Conservation (phyloP, 73 alveolate species). For the Uronychia binucleata region DNA sequence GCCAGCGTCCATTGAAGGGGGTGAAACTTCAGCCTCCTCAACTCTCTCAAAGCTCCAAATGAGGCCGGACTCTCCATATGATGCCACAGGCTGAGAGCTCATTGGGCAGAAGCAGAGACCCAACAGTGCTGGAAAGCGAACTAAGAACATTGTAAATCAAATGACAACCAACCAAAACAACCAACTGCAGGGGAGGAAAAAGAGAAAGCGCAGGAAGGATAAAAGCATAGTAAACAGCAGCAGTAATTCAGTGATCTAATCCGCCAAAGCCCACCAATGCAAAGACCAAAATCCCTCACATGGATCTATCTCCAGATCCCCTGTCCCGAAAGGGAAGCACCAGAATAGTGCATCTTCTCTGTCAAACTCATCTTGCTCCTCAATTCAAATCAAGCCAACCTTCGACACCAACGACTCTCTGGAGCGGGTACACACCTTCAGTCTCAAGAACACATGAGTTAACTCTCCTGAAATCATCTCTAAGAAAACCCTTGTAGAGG, state of each 20-base stretch:
- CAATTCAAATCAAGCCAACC: not conserved
- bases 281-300: not conserved
- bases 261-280: not conserved
- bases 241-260: not conserved
- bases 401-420: slow-evolving; percentile 22
- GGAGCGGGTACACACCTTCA: slow-evolving; percentile 62
- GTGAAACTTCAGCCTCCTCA: not conserved
- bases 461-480: not conserved
- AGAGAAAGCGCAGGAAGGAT: not conserved
- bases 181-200: not conserved
- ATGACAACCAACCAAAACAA: not conserved
- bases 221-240: not conserved
- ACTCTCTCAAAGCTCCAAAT: not conserved
- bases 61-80: not conserved
- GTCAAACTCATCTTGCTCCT: not conserved
- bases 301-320: not conserved
- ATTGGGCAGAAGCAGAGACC: not conserved
- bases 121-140: not conserved
- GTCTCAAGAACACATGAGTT: slow-evolving; percentile 7
- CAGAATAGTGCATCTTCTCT: not conserved
- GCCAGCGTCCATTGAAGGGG: not conserved
- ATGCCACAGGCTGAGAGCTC: not conserved
- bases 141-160: not conserved
- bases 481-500: not conserved
- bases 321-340: not conserved